Evolutionary conservation across 805 yeast species (phyloP), one percentile per base, ranked within the genome.

Genomic region (Torulaspora delbrueckii): DNA sequence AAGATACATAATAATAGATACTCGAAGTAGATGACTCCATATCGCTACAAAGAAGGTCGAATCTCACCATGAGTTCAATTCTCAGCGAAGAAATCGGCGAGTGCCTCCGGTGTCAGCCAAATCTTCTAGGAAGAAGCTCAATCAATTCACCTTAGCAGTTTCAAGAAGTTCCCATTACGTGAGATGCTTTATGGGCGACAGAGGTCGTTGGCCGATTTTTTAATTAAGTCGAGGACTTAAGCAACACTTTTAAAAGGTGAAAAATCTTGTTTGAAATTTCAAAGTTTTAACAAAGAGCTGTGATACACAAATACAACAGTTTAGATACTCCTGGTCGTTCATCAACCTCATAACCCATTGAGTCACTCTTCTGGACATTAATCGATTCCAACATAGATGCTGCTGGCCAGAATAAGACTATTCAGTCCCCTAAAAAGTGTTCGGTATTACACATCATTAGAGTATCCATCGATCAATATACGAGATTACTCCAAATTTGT

Each of bases 401-500:
- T 35, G 14, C 14, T 26, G 30, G 10, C 23, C 27, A 34, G 38
- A 18, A 28, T 42, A 36, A 42, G 32, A 42, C 30, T 35, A 23
- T 22, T 26, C 25, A 36, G 23, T 23, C 40, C 41, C 23, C 26
- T 37, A 18, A 44, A 42, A 14, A 34, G 40, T 38, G 26, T 43
- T 23, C 43, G 52, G 28, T 40, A 23, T 13, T 48, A 48, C 27
- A 43, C 46, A 28, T 47, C 57, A 5, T 30, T 45, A 10, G 56
- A 52, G 42, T 45, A 43, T 13, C 49, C 55, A 12, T 33, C 47
- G 16, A 50, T 50, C 13, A 54, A 40, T 39, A 46, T 49, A 49
- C 53, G 53, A 46, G 53, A 49, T 22, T 48, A 43, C 31, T 54
- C 63, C 13, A 49, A 50, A 44, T 60, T 42, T 43, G 70, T 67